Percentiles rank a stretch among this genome's conserved stretches.
Conservation (phyloP, 768 basidiomycete species). For the Termitomyces sp. region DNA sequence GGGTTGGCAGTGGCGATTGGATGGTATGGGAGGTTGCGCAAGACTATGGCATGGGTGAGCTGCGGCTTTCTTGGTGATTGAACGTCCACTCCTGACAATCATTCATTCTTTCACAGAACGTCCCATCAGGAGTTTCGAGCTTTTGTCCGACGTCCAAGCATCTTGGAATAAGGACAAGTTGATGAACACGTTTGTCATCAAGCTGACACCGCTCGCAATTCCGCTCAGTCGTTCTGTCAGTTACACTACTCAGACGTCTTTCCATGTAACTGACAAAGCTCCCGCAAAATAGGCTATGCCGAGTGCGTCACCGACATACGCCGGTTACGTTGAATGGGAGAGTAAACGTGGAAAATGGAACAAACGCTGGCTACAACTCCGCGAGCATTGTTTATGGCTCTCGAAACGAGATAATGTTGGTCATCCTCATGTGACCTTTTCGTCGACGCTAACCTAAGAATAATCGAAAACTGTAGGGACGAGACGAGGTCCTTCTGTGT, state of each 20-base stretch:
- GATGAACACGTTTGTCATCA: constrained; percentile 77
- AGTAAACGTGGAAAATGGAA: constrained; percentile 92
- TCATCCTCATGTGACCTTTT: constrained; percentile 5
- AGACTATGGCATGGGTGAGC: constrained; percentile 88
- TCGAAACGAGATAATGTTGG: constrained; percentile 86
- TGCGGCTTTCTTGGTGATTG: background rate
- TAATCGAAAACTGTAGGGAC: constrained; percentile 47
- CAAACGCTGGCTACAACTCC: constrained; percentile 84
- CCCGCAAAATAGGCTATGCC: constrained; percentile 28
- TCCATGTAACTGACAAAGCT: constrained; percentile 4
- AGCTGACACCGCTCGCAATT: constrained; percentile 60
- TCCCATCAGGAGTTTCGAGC: constrained; percentile 83
- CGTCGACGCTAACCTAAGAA: constrained; percentile 1
- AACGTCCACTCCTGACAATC: constrained; percentile 4
- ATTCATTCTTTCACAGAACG: constrained; percentile 53
- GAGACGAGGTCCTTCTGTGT: constrained; percentile 79
- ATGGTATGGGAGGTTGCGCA: constrained; percentile 89
- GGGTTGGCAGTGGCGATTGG: constrained; percentile 64
- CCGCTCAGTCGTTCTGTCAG: constrained; percentile 57
- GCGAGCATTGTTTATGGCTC: constrained; percentile 82
- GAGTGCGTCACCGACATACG: constrained; percentile 39
- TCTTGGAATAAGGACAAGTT: constrained; percentile 87
- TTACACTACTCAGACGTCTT: constrained; percentile 5
- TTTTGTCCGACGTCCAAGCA: constrained; percentile 69
- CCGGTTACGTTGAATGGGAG: constrained; percentile 83